Conservation (phyloP, 495 filamentous ascomycete genomes). For the Saxispiralis lemnorum region DNA sequence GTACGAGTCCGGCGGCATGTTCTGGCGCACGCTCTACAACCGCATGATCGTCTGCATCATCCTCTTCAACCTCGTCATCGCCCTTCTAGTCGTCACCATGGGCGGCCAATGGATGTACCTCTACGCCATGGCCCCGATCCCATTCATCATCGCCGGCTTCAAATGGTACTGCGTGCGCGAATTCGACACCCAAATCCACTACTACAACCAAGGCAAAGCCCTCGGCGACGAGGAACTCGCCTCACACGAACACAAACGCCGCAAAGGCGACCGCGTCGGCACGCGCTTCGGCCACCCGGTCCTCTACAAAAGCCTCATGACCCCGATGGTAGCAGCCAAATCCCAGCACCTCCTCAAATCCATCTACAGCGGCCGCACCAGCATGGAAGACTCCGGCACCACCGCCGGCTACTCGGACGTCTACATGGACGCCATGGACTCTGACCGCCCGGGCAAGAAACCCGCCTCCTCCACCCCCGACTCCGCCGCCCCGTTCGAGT, state of each 20-base stretch:
- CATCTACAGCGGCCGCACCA: slow-evolving; percentile 55
- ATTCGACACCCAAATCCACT: slow-evolving; percentile 65
- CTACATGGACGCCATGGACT: slow-evolving; percentile 68
- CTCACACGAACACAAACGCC: slow-evolving; percentile 31
- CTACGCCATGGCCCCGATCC: slow-evolving; percentile 55
- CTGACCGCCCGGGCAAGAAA: slow-evolving; percentile 57
- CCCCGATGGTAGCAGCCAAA: slow-evolving; percentile 88
- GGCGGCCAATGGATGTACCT: slow-evolving; percentile 31
- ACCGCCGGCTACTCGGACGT: slow-evolving; percentile 35
- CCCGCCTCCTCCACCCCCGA: slow-evolving; percentile 18
- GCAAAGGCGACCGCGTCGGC: slow-evolving; percentile 49
- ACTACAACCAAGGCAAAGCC: slow-evolving; percentile 45
- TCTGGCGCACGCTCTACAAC: slow-evolving; percentile 83
- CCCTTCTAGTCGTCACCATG: slow-evolving; percentile 34
- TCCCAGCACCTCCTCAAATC: slow-evolving; percentile 64
- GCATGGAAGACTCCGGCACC: slow-evolving; percentile 37
- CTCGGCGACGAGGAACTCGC: slow-evolving; percentile 38
- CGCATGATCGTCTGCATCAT: slow-evolving; percentile 71
- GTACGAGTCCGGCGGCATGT: slow-evolving; percentile 84
- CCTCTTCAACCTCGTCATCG: slow-evolving; percentile 62
- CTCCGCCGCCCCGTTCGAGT: slow-evolving; percentile 49
- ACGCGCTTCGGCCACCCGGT: slow-evolving; percentile 81
- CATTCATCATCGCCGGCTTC: slow-evolving; percentile 65
- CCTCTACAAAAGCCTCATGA: slow-evolving; percentile 72
- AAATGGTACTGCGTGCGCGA: slow-evolving; percentile 62